Evolutionary conservation across 225 moss, liverwort and hornwort species (phyloP).

Genomic region (Neckera pumila): DNA sequence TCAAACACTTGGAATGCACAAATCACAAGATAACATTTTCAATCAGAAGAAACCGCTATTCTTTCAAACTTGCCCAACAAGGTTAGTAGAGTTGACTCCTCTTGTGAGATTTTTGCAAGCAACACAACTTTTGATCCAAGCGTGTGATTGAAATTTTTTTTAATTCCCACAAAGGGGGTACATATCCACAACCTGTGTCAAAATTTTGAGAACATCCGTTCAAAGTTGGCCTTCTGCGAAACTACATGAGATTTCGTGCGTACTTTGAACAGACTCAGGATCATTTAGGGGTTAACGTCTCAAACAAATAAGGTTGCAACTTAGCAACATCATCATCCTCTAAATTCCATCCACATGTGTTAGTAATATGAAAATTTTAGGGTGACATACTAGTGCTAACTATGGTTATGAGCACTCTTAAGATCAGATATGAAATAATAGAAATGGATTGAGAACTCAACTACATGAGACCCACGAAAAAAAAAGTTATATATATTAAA

Average conservation of each 20-base stretch:
- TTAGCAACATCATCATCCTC: neutral
- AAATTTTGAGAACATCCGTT: neutral
- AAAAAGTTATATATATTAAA: neutral
- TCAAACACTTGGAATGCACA: neutral
- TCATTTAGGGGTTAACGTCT: neutral
- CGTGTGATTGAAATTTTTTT: neutral
- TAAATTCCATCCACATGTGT: neutral
- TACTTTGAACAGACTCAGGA: neutral
- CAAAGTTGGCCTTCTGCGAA: neutral
- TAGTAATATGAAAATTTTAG: neutral
- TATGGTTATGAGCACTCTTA: neutral
- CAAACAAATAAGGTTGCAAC: neutral
- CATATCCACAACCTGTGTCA: neutral
- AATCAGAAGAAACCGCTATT: neutral
- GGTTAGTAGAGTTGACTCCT: neutral
- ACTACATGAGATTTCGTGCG: neutral
- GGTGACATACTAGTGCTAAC: neutral
- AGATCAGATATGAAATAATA: neutral
- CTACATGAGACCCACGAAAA: neutral
- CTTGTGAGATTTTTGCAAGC: neutral
- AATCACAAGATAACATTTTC: neutral
- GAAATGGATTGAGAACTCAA: neutral
- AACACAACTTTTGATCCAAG: neutral
- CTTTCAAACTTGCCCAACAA: neutral
- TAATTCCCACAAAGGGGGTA: fast-evolving